These are phyloP conservation scores for Oenanthe sinensis DNA, from an alignment of 129 eudicot species.

Conservation along the genomic window DNA sequence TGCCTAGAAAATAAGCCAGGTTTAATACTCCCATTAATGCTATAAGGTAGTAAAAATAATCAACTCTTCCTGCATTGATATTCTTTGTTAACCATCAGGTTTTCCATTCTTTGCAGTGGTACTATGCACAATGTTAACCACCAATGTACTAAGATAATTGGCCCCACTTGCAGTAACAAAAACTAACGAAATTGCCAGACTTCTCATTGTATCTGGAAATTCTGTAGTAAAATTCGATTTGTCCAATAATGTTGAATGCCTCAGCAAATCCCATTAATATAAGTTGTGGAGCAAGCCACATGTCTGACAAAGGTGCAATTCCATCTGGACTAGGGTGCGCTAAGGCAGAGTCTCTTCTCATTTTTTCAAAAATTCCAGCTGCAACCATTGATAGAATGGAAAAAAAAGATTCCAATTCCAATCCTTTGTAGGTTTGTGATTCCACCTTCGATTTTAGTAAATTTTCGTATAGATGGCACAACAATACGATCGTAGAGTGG, in stretches of 20 bases:
- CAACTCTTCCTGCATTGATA: conserved; percentile 58
- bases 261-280: conserved; percentile 72
- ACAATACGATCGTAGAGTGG: conserved; percentile 71
- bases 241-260: conserved; percentile 73
- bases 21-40: conserved; percentile 67
- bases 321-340: conserved; percentile 31
- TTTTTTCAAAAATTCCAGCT: conserved; percentile 57
- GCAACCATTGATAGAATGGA: conserved; percentile 66
- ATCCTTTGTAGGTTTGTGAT: conserved; percentile 73
- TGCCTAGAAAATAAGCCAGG: conserved; percentile 45
- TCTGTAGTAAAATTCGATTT: conserved; percentile 82
- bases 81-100: conserved; percentile 71
- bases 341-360: conserved; percentile 50
- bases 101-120: conserved; percentile 42
- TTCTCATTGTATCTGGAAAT: conserved; percentile 75
- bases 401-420: conserved; percentile 65
- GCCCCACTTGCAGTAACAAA: conserved; percentile 50
- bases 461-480: conserved; percentile 54
- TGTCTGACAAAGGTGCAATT: conserved; percentile 49
- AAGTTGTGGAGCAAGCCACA: conserved; percentile 88
- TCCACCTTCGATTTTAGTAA: conserved; percentile 68
- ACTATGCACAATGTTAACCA: conserved; percentile 48
- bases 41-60: conserved; percentile 57
- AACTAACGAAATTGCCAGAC: conserved; percentile 53
- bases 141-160: conserved; percentile 46